These are phyloP conservation scores for Pleurozium schreberi DNA, from an alignment of 225 moss, liverwort and hornwort genomes.

Conservation along the genomic window DNA sequence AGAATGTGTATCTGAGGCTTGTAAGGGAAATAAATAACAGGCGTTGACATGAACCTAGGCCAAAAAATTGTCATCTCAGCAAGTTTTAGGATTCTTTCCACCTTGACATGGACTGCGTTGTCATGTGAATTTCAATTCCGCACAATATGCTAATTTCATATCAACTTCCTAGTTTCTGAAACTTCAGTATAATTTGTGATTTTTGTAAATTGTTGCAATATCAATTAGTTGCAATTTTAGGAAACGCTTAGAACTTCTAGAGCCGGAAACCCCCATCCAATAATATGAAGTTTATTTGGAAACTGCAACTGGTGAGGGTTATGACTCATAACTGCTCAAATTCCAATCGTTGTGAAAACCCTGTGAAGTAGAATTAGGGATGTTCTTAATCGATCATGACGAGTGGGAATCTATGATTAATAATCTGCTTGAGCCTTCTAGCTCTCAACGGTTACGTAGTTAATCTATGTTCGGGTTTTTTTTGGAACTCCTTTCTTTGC, in stretches of 20 bases:
- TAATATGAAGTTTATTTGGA: background rate
- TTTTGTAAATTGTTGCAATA: background rate
- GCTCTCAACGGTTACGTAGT: background rate
- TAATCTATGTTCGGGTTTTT: background rate
- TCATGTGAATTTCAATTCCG: background rate
- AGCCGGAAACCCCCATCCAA: background rate
- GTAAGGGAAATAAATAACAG: too few relatives aligned
- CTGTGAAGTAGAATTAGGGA: background rate
- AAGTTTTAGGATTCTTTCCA: background rate
- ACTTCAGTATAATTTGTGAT: background rate
- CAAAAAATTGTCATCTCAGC: background rate
- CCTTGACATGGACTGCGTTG: background rate
- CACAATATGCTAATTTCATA: background rate
- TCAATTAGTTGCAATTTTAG: background rate
- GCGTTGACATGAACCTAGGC: background rate
- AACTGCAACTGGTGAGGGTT: background rate
- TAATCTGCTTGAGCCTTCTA: background rate
- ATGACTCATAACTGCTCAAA: background rate
- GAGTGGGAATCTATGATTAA: background rate
- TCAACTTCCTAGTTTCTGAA: background rate
- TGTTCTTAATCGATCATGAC: background rate
- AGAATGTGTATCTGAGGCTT: background rate
- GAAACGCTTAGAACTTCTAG: background rate
- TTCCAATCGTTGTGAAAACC: background rate
- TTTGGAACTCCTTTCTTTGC: background rate